Percentiles rank a stretch among this genome's conserved stretches.
Conservation (phyloP, 2,329 filamentous ascomycete species). For the Mycosphaerella sp. region DNA sequence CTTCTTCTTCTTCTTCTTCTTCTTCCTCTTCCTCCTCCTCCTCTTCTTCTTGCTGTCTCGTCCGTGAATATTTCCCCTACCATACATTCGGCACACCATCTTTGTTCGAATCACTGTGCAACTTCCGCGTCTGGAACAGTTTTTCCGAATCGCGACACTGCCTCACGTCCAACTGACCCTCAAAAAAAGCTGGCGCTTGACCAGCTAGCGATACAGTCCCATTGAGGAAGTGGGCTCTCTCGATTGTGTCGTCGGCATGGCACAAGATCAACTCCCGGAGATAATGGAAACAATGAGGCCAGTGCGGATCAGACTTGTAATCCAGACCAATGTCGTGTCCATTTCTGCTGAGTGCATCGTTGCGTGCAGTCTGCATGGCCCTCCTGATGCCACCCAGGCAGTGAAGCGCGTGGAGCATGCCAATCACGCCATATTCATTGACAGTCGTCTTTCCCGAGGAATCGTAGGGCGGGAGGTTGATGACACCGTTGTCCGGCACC, state of each 20-base stretch:
- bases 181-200: slow-evolving; percentile 1
- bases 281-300: slow-evolving; percentile 11
- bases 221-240: slow-evolving; percentile 3
- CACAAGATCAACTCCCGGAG: slow-evolving; percentile 7
- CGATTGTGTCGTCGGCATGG: slow-evolving; percentile 11
- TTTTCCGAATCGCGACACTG: slow-evolving; percentile 4
- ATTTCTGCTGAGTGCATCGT: slow-evolving; percentile 1
- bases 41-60: too few relatives aligned
- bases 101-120: slow-evolving; percentile 4
- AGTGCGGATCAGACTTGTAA: slow-evolving; percentile 8
- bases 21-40: too few relatives aligned
- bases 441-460: slow-evolving; percentile 5
- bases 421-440: slow-evolving; percentile 8
- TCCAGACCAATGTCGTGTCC: slow-evolving; percentile 9
- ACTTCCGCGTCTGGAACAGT: slow-evolving; percentile 1
- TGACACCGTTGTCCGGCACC: slow-evolving; percentile 4
- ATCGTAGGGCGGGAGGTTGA: slow-evolving; percentile 9
- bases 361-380: slow-evolving; percentile 8
- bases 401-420: slow-evolving; percentile 11
- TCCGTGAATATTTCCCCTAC: not conserved
- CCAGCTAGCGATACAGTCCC: slow-evolving; percentile 1
- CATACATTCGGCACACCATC: slow-evolving; percentile 1
- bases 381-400: slow-evolving; percentile 9
- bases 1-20: not conserved
- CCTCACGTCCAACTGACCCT: slow-evolving; percentile 1